phyloP scores from a whole-genome alignment of 2,329 filamentous ascomycete species.

The Cladosporium phlei region DNA sequence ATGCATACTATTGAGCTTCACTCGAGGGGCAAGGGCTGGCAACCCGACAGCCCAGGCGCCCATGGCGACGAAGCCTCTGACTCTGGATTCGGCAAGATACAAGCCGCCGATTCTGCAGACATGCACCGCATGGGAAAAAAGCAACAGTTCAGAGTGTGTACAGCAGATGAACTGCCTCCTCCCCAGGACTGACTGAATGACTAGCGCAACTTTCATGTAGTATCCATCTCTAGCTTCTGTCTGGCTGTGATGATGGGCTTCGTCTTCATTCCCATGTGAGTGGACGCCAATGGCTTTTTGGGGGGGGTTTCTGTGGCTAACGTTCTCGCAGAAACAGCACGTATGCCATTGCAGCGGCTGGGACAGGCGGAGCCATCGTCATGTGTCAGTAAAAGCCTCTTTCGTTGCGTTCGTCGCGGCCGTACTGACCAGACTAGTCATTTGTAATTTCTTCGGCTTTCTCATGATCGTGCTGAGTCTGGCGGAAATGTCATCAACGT shows the following conservation, averaged over 20 bases:
- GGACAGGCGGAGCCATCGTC: constrained; percentile 2
- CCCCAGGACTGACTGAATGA: neutral
- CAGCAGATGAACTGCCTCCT: neutral
- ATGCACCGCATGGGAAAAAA: constrained; percentile 30
- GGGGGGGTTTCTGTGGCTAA: no score
- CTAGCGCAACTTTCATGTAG: constrained; percentile 16
- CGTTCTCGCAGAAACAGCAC: neutral
- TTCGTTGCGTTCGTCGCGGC: neutral
- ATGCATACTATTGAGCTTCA: neutral
- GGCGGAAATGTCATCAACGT: constrained; percentile 31
- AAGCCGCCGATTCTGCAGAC: constrained; percentile 21
- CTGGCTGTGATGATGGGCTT: constrained; percentile 28
- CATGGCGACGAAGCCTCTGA: neutral
- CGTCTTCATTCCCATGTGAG: constrained; percentile 25
- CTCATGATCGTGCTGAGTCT: constrained; percentile 26
- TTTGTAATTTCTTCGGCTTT: constrained; percentile 18
- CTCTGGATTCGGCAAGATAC: constrained; percentile 19
- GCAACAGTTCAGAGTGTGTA: constrained; percentile 24
- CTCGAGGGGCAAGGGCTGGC: neutral
- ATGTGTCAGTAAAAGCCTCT: neutral
- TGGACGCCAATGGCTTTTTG: no score
- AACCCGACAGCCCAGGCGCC: neutral
- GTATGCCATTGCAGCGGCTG: constrained; percentile 4
- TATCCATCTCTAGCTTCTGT: constrained; percentile 21
- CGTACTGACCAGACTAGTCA: neutral